Percentiles rank a stretch among this genome's conserved stretches.
These are phyloP conservation scores for Colletotrichum godetiae DNA, from an alignment of 2,329 filamentous ascomycete species.

Conservation along the genomic window DNA sequence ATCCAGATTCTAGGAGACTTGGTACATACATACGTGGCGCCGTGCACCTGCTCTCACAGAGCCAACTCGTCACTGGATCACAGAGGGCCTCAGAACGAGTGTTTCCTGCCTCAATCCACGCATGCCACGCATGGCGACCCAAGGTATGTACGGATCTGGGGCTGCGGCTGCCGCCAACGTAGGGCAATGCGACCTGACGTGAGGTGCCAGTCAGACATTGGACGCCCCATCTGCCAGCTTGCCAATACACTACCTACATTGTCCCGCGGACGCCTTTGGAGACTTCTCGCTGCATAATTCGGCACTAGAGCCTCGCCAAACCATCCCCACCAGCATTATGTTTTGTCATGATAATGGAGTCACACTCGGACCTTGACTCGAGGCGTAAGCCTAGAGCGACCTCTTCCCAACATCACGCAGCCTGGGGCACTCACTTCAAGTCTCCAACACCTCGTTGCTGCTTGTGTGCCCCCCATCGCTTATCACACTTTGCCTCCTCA, in stretches of 20 bases:
- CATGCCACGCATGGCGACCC: constrained; percentile 3
- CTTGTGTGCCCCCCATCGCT: neutral
- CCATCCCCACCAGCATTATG: constrained; percentile 1
- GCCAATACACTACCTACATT: too few species aligned
- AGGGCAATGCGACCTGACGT: constrained; percentile 8
- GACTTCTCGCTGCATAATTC: neutral
- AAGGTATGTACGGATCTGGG: neutral
- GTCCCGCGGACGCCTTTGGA: neutral
- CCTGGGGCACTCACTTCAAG: neutral
- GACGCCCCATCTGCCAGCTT: constrained; percentile 3
- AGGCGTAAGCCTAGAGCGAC: neutral
- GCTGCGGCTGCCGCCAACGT: neutral
- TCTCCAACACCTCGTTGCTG: neutral
- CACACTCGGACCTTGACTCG: constrained; percentile 14
- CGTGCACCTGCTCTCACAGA: constrained; percentile 3
- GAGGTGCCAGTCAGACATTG: constrained; percentile 12
- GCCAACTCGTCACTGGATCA: constrained; percentile 18
- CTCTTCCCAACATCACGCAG: neutral
- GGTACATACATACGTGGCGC: neutral
- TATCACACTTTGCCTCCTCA: constrained; percentile 6
- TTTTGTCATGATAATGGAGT: constrained; percentile 15
- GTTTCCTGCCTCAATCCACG: neutral
- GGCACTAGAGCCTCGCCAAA: constrained; percentile 6
- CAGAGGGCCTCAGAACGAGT: neutral
- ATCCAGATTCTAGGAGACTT: neutral